Evolutionary conservation across 1,284 basidiomycete genomes (phyloP).

Genomic region (Cryptococcus amylolentus): DNA sequence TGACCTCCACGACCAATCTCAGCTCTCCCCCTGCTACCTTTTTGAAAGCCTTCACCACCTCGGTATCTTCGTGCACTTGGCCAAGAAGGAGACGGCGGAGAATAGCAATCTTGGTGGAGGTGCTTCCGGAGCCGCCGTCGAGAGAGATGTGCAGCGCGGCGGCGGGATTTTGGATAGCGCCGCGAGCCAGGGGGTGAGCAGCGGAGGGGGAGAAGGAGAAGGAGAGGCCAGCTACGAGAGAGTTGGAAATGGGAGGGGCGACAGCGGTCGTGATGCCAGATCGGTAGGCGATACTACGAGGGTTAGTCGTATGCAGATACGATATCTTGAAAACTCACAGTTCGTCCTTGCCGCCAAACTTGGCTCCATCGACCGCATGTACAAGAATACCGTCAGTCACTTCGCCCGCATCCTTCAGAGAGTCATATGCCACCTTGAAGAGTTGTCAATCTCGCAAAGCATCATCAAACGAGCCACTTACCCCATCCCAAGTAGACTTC

Average conservation of each 20-base stretch:
- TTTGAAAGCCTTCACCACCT: constrained; percentile 58
- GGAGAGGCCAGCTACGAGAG: constrained; percentile 61
- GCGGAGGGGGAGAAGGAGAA: constrained; percentile 61
- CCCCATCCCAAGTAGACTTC: constrained; percentile 64
- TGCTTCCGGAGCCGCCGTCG: constrained; percentile 52
- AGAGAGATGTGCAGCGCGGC: constrained; percentile 70
- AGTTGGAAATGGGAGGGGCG: constrained; percentile 45
- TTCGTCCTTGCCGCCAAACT: constrained; percentile 65
- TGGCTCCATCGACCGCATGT: constrained; percentile 67
- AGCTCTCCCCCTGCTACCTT: constrained; percentile 59
- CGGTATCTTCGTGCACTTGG: constrained; percentile 51
- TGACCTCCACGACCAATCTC: constrained; percentile 66
- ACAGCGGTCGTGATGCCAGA: constrained; percentile 62
- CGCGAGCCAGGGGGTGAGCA: constrained; percentile 60
- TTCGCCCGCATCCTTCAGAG: constrained; percentile 57
- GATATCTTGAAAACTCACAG: constrained; percentile 53
- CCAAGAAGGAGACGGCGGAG: constrained; percentile 63
- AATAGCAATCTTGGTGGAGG: constrained; percentile 67
- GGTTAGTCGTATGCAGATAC: no score
- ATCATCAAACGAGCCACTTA: constrained; percentile 9
- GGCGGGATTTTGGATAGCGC: constrained; percentile 64
- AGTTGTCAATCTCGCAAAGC: not conserved
- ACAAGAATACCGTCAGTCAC: constrained; percentile 59
- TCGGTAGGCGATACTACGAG: constrained; percentile 47
- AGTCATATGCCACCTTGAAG: constrained; percentile 48